Percentiles rank a stretch among this genome's conserved stretches.
Evolutionary conservation across 2,329 filamentous ascomycete genomes (phyloP).

Genomic region (Stachybotrys chartarum): DNA sequence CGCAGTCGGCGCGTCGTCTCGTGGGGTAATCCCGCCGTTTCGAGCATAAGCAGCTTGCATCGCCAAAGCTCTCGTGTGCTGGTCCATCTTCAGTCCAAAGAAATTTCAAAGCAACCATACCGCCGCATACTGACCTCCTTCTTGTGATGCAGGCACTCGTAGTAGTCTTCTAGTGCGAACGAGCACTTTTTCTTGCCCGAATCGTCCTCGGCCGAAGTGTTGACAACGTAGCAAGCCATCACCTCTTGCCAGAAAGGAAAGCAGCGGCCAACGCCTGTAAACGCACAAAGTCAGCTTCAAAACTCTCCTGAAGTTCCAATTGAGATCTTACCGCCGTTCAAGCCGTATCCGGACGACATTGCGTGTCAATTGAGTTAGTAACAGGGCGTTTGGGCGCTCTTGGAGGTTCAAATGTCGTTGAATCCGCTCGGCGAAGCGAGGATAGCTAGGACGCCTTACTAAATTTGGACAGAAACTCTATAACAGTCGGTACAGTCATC

Average conservation of each 20-base stretch:
- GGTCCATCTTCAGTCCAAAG: slow-evolving; percentile 10
- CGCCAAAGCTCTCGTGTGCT: slow-evolving; percentile 72
- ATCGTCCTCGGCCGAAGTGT: slow-evolving; percentile 71
- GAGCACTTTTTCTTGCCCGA: slow-evolving; percentile 83
- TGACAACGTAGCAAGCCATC: slow-evolving; percentile 95
- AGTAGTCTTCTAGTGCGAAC: slow-evolving; percentile 88
- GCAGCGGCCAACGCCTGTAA: slow-evolving; percentile 64
- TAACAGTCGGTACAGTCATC: neutral
- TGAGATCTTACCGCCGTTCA: slow-evolving; percentile 62
- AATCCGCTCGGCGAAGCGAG: neutral
- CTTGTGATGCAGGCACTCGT: slow-evolving; percentile 97
- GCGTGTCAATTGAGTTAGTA: slow-evolving; percentile 20
- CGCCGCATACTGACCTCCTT: slow-evolving; percentile 66
- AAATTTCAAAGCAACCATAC: slow-evolving; percentile 17
- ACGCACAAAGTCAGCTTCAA: neutral
- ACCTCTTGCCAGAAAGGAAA: slow-evolving; percentile 99
- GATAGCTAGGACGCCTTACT: neutral
- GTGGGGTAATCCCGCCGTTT: slow-evolving; percentile 63
- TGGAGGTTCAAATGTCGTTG: neutral
- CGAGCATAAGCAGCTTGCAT: slow-evolving; percentile 83
- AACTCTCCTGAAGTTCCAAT: neutral
- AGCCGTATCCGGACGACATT: slow-evolving; percentile 79
- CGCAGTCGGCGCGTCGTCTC: slow-evolving; percentile 74
- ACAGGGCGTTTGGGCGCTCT: neutral
- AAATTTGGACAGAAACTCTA: neutral